Conservation (phyloP, 768 basidiomycete species). For the Calocybe gangraenosa region DNA sequence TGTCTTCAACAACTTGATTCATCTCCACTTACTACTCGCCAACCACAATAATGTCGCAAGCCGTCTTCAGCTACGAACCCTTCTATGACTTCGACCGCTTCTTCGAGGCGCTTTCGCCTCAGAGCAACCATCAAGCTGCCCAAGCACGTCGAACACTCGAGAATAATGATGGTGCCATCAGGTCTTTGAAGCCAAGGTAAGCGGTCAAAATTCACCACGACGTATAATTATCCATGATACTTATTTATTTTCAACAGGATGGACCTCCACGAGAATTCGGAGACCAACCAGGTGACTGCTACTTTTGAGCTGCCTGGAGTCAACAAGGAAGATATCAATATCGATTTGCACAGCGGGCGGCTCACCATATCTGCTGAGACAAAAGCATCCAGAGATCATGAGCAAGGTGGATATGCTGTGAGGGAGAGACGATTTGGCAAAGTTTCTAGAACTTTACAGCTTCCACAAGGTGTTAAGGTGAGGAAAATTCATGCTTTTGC, state of each 20-base stretch:
- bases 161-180: not conserved
- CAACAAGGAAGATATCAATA: slow-evolving; percentile 39
- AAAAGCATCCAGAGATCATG: slow-evolving; percentile 21
- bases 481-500: not conserved
- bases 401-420: slow-evolving; percentile 31
- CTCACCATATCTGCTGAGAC: slow-evolving; percentile 43
- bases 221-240: not conserved
- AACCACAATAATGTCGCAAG: not conserved
- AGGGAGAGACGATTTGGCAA: slow-evolving; percentile 42
- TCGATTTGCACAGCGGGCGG: slow-evolving; percentile 40
- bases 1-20: not conserved
- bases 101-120: not conserved
- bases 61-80: not conserved
- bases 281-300: slow-evolving; percentile 37
- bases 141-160: not conserved
- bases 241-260: slow-evolving; percentile 25
- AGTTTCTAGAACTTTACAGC: slow-evolving; percentile 39
- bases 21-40: not conserved
- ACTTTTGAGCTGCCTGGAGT: slow-evolving; percentile 53
- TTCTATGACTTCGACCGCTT: slow-evolving; percentile 3
- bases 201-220: not conserved
- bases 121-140: not conserved
- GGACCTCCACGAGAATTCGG: slow-evolving; percentile 39
- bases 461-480: slow-evolving; percentile 46
- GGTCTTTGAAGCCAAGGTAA: not conserved